These are phyloP conservation scores for Yamadazyma buinensis DNA, from an alignment of 1,139 yeast species.

Conservation along the genomic window DNA sequence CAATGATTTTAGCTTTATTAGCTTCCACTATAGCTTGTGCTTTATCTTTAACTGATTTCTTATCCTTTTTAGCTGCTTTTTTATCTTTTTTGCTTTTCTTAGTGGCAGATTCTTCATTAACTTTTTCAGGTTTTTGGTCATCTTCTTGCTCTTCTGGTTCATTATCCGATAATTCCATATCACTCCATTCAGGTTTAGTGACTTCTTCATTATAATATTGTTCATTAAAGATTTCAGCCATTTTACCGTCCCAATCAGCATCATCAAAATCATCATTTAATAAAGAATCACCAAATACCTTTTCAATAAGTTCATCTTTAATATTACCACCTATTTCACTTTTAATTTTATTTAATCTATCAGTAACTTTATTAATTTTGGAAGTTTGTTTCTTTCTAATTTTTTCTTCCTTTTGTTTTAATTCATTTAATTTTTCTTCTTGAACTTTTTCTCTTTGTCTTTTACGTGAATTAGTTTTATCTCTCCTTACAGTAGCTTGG, in stretches of 20 bases:
- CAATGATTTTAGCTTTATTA: constrained; percentile 41
- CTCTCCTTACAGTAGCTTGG: constrained; percentile 87
- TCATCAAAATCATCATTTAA: constrained; percentile 88
- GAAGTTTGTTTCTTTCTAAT: constrained; percentile 69
- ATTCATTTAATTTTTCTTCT: constrained; percentile 50
- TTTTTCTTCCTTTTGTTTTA: constrained; percentile 55
- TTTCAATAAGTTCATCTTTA: constrained; percentile 57
- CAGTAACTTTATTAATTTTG: constrained; percentile 75
- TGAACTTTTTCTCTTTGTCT: constrained; percentile 73
- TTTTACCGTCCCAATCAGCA: constrained; percentile 85
- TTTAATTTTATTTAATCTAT: constrained; percentile 70
- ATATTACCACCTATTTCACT: constrained; percentile 81
- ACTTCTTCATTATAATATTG: constrained; percentile 64
- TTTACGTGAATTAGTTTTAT: constrained; percentile 70
- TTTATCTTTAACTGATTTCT: constrained; percentile 54
- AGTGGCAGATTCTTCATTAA: constrained; percentile 36
- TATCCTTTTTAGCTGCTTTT: constrained; percentile 59
- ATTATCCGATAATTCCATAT: constrained; percentile 27
- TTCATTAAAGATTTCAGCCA: constrained; percentile 83
- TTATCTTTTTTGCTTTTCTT: constrained; percentile 56
- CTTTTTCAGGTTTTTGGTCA: constrained; percentile 29
- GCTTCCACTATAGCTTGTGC: constrained; percentile 70
- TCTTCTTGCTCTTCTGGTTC: constrained; percentile 30
- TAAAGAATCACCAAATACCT: constrained; percentile 68
- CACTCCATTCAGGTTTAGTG: constrained; percentile 41